These are phyloP conservation scores for Eucalyptus virginea DNA, from an alignment of 345 rosid genomes.

Conservation along the genomic window DNA sequence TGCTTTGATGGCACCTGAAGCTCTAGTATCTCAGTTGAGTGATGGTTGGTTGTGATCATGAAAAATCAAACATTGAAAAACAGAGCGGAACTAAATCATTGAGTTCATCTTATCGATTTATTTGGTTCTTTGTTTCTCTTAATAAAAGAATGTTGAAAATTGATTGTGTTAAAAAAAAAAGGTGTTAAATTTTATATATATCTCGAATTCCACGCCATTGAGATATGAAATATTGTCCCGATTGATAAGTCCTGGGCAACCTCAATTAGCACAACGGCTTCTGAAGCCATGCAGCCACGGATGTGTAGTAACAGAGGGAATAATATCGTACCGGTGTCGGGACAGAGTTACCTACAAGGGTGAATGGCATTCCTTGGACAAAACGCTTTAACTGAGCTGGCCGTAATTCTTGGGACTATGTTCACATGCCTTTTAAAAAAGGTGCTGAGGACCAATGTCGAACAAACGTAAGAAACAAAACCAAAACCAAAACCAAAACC, in stretches of 20 bases:
- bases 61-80: background rate
- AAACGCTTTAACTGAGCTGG: background rate
- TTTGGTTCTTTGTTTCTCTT: background rate
- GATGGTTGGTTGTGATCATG: background rate
- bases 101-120: background rate
- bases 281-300: background rate
- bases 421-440: background rate
- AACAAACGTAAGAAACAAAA: background rate
- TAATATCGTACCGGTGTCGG: background rate
- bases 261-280: background rate
- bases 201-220: background rate
- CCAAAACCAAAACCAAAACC: background rate
- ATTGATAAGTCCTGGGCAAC: background rate
- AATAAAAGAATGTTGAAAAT: background rate
- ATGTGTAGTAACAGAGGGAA: background rate
- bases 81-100: background rate
- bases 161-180: background rate
- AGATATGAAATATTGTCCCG: background rate
- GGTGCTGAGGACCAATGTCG: background rate
- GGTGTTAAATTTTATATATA: background rate
- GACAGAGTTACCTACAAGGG: fast-evolving
- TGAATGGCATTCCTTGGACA: background rate
- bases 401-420: background rate
- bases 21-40: background rate
- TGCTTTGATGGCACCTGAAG: background rate